Evolutionary conservation across 176 grass and related monocot species (phyloP).

Genomic region (Ensete glaucum): DNA sequence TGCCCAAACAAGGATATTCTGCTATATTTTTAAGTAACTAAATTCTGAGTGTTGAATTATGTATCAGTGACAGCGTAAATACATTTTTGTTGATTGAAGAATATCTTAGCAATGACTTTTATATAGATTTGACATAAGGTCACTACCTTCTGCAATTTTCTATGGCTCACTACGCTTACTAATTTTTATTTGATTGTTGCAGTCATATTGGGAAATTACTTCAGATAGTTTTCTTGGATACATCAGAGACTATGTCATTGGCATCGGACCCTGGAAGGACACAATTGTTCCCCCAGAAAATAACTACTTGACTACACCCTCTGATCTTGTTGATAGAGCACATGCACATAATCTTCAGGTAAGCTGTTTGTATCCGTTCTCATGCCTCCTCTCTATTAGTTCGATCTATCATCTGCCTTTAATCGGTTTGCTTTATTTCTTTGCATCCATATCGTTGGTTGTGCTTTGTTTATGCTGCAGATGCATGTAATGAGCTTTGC

Average conservation of each 20-base stretch:
- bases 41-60: too few species aligned
- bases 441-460: not conserved
- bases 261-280: constrained; percentile 84
- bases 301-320: constrained; percentile 33
- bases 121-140: not conserved
- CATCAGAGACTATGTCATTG: constrained; percentile 61
- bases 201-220: constrained; percentile 64
- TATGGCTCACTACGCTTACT: not conserved
- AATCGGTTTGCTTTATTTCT: constrained; percentile 1
- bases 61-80: not conserved
- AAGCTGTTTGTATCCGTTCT: constrained; percentile 13
- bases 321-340: constrained; percentile 61
- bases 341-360: constrained; percentile 73
- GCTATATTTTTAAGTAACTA: not conserved
- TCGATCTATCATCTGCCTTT: constrained; percentile 4
- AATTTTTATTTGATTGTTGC: constrained; percentile 24
- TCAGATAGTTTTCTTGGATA: constrained; percentile 52
- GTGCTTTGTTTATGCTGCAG: too few species aligned
- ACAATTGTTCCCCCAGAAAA: constrained; percentile 52
- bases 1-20: not conserved
- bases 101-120: not conserved
- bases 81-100: not conserved
- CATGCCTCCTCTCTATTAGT: not conserved
- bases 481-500: too few species aligned
- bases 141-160: not conserved